Evolutionary conservation across 2,329 filamentous ascomycete genomes (phyloP).

Genomic region (Didymella pomorum): DNA sequence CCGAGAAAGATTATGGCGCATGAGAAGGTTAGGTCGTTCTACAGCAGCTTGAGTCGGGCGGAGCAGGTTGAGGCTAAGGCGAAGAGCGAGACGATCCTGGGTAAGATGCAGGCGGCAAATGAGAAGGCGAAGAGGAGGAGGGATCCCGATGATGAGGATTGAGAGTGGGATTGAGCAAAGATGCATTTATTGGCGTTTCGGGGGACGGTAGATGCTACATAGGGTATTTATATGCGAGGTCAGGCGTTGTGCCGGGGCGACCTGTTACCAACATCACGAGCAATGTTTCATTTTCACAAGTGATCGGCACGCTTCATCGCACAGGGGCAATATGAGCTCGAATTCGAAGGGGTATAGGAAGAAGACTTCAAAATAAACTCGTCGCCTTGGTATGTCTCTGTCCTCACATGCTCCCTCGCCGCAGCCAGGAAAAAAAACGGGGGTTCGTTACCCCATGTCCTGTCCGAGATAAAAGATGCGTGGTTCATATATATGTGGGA

Average conservation of each 20-base stretch:
- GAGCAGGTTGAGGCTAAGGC: constrained; percentile 56
- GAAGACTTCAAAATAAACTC: too few relatives aligned
- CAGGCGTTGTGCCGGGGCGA: background rate
- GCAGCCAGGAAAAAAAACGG: too few relatives aligned
- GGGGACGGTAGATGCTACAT: background rate
- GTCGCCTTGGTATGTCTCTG: too few relatives aligned
- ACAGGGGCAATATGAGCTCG: too few relatives aligned
- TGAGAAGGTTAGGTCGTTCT: constrained; percentile 83
- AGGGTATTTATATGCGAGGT: background rate
- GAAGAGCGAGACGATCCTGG: constrained; percentile 43
- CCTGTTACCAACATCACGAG: too few relatives aligned
- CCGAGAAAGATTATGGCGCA: constrained; percentile 94
- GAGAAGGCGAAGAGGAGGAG: constrained; percentile 22
- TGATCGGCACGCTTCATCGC: too few relatives aligned
- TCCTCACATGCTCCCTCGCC: too few relatives aligned
- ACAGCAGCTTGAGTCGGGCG: constrained; percentile 79
- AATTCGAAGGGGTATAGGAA: too few relatives aligned
- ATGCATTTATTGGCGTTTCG: constrained; percentile 6
- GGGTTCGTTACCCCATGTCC: too few relatives aligned
- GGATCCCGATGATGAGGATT: constrained; percentile 1
- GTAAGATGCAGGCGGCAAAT: constrained; percentile 39
- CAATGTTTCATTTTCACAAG: too few relatives aligned
- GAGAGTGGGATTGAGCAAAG: background rate
- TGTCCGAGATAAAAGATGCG: too few relatives aligned
- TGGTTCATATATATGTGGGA: too few relatives aligned